phyloP scores from a whole-genome alignment of 352 stramenopile species.

The Globisporangium paddicum region DNA sequence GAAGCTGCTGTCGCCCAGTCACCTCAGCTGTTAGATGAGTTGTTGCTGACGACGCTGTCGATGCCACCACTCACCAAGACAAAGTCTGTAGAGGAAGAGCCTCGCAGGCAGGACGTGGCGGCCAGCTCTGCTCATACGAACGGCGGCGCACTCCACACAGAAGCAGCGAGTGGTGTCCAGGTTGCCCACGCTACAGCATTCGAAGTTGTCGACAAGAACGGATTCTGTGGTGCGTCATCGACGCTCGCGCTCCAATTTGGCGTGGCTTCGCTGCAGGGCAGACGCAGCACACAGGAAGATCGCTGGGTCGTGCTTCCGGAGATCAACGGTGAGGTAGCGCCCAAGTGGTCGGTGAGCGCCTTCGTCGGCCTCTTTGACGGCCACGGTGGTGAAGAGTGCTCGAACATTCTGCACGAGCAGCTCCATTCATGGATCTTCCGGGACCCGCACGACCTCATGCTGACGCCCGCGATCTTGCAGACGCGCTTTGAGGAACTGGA shows the following conservation, averaged over 20 bases:
- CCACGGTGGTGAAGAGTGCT: constrained; percentile 70
- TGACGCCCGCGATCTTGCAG: constrained; percentile 23
- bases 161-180: not conserved
- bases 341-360: constrained; percentile 18
- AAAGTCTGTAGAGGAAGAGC: not conserved
- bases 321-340: constrained; percentile 15
- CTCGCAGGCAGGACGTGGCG: not conserved
- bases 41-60: constrained; percentile 70
- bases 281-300: constrained; percentile 74
- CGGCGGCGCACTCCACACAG: not conserved
- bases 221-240: constrained; percentile 36
- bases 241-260: constrained; percentile 33
- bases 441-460: constrained; percentile 22
- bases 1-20: constrained; percentile 64
- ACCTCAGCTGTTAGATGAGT: constrained; percentile 59
- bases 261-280: constrained; percentile 51
- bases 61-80: constrained; percentile 49
- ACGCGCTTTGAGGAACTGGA: constrained; percentile 63
- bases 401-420: constrained; percentile 68
- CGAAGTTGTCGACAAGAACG: constrained; percentile 22
- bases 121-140: not conserved
- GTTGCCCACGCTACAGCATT: not conserved
- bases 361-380: constrained; percentile 85
- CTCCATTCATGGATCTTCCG: constrained; percentile 67
- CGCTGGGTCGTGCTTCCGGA: constrained; percentile 53